Conservation (phyloP, 2,329 filamentous ascomycete species). For the Paecilomyces dactylethromorphus region DNA sequence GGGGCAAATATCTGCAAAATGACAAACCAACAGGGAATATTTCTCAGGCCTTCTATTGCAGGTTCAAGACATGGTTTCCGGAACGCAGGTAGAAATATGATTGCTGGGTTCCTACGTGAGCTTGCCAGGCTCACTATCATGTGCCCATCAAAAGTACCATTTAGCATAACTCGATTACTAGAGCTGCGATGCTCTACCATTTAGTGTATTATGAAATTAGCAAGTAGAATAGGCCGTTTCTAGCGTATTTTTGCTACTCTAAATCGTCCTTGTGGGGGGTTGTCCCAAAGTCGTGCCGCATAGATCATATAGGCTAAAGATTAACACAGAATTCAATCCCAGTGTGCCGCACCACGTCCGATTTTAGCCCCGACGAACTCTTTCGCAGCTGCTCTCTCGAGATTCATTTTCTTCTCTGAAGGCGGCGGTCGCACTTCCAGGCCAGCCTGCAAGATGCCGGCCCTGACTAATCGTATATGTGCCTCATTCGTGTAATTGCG, state of each 20-base stretch:
- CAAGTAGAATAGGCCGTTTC: neutral
- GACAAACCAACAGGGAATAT: too few relatives aligned
- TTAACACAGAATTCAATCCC: neutral
- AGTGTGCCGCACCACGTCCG: neutral
- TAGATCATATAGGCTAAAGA: neutral
- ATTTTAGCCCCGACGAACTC: neutral
- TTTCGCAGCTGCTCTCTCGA: neutral
- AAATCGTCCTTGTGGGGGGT: neutral
- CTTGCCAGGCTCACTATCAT: neutral
- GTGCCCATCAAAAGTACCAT: neutral
- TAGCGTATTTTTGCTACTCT: neutral
- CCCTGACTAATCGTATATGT: constrained; percentile 66
- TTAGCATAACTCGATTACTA: neutral
- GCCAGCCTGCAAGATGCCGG: constrained; percentile 69
- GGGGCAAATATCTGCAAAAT: too few relatives aligned
- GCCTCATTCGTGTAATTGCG: constrained; percentile 68
- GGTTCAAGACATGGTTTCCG: neutral
- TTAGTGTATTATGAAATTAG: neutral
- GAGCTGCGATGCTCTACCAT: neutral
- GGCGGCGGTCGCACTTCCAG: constrained; percentile 56
- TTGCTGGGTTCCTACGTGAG: neutral
- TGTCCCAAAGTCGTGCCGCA: neutral
- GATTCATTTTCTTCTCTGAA: constrained; percentile 5
- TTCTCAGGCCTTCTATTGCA: too few relatives aligned
- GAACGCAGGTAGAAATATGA: neutral